Evolutionary conservation across 1,139 yeast genomes (phyloP).

Genomic region (Suhomyces wounanorum): DNA sequence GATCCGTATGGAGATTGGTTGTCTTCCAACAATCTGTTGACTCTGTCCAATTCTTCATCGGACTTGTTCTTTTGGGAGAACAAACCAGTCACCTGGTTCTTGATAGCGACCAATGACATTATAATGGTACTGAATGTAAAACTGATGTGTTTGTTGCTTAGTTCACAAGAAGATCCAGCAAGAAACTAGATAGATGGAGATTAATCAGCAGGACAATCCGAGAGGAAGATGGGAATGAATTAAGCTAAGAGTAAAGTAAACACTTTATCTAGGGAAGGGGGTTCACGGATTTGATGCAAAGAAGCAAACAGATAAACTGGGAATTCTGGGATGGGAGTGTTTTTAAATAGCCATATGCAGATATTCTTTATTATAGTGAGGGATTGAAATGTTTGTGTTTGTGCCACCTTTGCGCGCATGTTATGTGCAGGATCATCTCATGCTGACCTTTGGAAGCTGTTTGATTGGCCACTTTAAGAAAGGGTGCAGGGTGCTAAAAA

Average conservation of each 20-base stretch:
- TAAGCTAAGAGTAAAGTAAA: not conserved
- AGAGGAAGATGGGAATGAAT: not conserved
- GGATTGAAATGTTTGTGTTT: not conserved
- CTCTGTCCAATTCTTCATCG: slow-evolving; percentile 37
- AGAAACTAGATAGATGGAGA: not conserved
- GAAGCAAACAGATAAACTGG: not conserved
- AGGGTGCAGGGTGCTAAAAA: not conserved
- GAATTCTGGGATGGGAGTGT: not conserved
- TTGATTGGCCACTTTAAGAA: slow-evolving; percentile 2
- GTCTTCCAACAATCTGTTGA: slow-evolving; percentile 36
- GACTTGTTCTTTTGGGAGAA: slow-evolving; percentile 23
- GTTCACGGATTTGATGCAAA: not conserved
- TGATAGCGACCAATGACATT: slow-evolving; percentile 45
- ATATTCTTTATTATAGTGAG: not conserved
- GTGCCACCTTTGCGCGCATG: not conserved
- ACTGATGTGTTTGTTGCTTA: not conserved
- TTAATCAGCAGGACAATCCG: not conserved
- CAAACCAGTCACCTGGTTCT: slow-evolving; percentile 36
- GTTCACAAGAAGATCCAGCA: not conserved
- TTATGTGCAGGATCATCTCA: slow-evolving; percentile 1
- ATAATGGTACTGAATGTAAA: not conserved
- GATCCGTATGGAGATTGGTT: slow-evolving; percentile 44
- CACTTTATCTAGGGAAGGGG: not conserved
- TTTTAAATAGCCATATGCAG: slow-evolving; percentile 5
- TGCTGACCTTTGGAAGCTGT: slow-evolving; percentile 2